Evolutionary conservation across 2,329 filamentous ascomycete genomes (phyloP), one percentile per base, ranked within the genome.

Genomic region (Hypoxylon rubiginosum): DNA sequence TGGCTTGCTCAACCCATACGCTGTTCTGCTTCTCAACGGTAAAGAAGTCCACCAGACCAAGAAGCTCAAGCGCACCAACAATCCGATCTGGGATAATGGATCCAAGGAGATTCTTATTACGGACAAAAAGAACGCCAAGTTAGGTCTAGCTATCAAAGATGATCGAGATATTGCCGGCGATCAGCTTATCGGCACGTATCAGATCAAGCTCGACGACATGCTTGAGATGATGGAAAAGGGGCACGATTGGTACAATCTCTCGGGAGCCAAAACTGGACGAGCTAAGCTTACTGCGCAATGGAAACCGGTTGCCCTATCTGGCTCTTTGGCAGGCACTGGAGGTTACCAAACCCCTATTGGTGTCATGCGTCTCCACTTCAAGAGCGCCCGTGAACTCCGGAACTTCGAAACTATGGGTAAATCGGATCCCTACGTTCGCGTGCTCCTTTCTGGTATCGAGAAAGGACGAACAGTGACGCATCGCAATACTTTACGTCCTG

Each of bases 331-430:
- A 49, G 90, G 92, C 58, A 93, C 92, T 58, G 93, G 92, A 54
- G 96, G 96, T 60, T 99, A 99, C 78, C 85, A 97, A 64, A 95
- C 92, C 1, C 96, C 96, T 0, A 92, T 99, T 70, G 96, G 96
- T 80, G 94, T 99, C 21, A 93, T 98, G 89, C 91, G 96, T 68
- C 85, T 99, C 71, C 94, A 99, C 79, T 95, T 98, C 83, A 88
- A 92, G 81, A 90, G 88, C 74, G 96, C 93, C 30, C 88, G 85
- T 53, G 89, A 94, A 73, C 86, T 99, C 46, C 92, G 94, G 64
- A 99, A 99, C 78, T 86, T 97, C 57, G 96, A 99, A 80, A 93
- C 93, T 2, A 88, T 99, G 79, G 96, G 96, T 80, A 98, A 98
- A 80, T 98, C 96, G 0, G 97, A 99, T 79, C 93, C 96, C 0